Conservation (phyloP, 139 green algal species). For the Volvox reticuliferus region DNA sequence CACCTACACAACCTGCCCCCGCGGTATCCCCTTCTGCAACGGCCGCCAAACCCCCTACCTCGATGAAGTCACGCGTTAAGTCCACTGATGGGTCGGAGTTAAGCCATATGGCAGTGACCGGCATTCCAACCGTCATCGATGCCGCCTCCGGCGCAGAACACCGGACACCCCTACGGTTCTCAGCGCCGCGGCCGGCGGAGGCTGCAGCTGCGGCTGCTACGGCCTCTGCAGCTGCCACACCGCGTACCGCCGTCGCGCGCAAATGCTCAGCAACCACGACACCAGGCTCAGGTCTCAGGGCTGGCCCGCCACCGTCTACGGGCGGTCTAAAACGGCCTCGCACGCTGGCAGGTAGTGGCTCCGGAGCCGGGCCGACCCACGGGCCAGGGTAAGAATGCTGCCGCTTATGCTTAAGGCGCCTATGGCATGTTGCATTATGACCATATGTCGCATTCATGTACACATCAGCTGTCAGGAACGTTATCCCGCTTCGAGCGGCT, state of each 20-base stretch:
- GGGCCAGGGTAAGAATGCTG: not conserved
- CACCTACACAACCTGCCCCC: no score
- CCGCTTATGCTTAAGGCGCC: no score
- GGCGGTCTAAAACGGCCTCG: constrained; percentile 26
- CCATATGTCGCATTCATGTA: no score
- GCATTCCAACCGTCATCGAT: not conserved
- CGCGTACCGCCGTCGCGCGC: not conserved
- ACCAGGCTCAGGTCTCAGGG: not conserved
- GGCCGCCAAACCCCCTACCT: not conserved
- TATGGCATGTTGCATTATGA: no score
- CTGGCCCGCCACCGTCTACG: not conserved
- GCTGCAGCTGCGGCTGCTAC: not conserved
- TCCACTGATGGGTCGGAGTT: no score
- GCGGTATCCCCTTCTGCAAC: not conserved
- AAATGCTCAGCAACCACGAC: not conserved
- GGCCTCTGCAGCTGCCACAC: not conserved
- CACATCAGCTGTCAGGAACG: no score
- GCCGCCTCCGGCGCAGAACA: not conserved
- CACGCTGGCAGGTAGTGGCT: not conserved
- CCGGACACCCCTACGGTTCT: not conserved
- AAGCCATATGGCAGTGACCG: no score
- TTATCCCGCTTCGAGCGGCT: no score
- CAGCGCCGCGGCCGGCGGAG: not conserved
- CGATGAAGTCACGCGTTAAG: no score
- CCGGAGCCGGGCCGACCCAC: not conserved